phyloP scores from a whole-genome alignment of 164 flowering plant species.

The Nymphaea colorata region DNA sequence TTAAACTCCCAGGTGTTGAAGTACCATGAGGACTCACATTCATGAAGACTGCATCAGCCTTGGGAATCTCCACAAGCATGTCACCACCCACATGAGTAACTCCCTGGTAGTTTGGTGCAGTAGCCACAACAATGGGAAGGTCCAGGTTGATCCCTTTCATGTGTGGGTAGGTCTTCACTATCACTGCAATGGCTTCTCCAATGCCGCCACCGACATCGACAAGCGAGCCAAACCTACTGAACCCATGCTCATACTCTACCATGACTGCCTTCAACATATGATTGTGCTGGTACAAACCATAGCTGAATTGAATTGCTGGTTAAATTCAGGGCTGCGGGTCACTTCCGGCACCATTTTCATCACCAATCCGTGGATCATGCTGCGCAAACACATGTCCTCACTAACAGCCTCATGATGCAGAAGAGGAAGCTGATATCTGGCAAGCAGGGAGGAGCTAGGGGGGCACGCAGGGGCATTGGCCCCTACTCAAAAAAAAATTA shows the following conservation, averaged over 20 bases:
- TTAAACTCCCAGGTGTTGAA: too few species aligned
- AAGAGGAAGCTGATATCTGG: conserved; percentile 7
- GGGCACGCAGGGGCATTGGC: too few species aligned
- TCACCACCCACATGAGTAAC: too few species aligned
- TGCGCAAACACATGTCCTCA: conserved; percentile 23
- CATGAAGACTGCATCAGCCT: too few species aligned
- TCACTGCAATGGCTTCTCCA: conserved; percentile 4
- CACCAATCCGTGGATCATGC: neutral
- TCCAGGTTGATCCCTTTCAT: conserved; percentile 6
- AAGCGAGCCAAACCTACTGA: conserved; percentile 3
- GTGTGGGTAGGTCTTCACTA: conserved; percentile 5
- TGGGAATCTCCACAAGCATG: too few species aligned
- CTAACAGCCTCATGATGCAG: conserved; percentile 38
- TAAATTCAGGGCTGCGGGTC: conserved; percentile 5
- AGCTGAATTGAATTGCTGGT: conserved; percentile 5
- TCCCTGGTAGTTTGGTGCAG: too few species aligned
- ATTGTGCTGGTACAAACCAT: conserved; percentile 7
- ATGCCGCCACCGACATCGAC: conserved; percentile 11
- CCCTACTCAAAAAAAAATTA: too few species aligned
- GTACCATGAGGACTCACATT: too few species aligned
- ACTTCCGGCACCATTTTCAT: conserved; percentile 7
- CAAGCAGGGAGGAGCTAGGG: too few species aligned
- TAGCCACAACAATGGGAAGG: conserved; percentile 8
- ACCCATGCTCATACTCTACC: conserved; percentile 1
- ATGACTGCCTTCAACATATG: conserved; percentile 4